Percentiles rank a stretch among this genome's conserved stretches.
phyloP scores from a whole-genome alignment of 1,139 yeast species.

The Ogataea hybrid region DNA sequence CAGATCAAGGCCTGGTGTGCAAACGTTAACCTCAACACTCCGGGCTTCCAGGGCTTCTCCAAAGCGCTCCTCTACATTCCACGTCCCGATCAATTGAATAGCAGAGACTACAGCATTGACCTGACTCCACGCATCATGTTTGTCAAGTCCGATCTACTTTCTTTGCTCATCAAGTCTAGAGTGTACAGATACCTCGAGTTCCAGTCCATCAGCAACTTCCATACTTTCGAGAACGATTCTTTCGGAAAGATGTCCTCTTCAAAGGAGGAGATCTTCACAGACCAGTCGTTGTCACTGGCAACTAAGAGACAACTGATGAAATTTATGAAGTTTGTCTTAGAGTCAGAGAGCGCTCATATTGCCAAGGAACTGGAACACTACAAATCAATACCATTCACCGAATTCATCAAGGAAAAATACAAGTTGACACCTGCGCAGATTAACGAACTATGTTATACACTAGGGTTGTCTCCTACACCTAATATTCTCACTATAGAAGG shows the following conservation, averaged over 20 bases:
- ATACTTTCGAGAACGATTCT: slow-evolving; percentile 85
- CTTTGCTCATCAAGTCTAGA: slow-evolving; percentile 74
- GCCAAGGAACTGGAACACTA: slow-evolving; percentile 53
- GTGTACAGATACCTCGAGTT: slow-evolving; percentile 92
- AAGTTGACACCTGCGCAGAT: slow-evolving; percentile 72
- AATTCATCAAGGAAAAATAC: slow-evolving; percentile 57
- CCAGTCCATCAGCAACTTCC: slow-evolving; percentile 84
- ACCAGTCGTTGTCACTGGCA: slow-evolving; percentile 70
- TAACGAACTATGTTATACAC: slow-evolving; percentile 78
- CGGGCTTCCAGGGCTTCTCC: slow-evolving; percentile 44
- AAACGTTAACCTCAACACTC: slow-evolving; percentile 46
- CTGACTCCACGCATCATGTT: slow-evolving; percentile 86
- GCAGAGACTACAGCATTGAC: slow-evolving; percentile 84
- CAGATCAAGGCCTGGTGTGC: slow-evolving; percentile 81
- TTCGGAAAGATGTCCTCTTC: slow-evolving; percentile 82
- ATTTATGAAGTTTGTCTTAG: slow-evolving; percentile 83
- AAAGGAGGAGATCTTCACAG: slow-evolving; percentile 92
- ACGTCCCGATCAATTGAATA: slow-evolving; percentile 49
- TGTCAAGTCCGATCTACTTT: slow-evolving; percentile 81
- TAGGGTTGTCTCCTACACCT: slow-evolving; percentile 70
- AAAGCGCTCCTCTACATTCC: slow-evolving; percentile 78
- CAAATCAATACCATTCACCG: slow-evolving; percentile 52
- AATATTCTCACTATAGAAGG: slow-evolving; percentile 70
- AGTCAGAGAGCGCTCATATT: slow-evolving; percentile 54
- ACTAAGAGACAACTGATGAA: slow-evolving; percentile 89